These are phyloP conservation scores for Oryza meyeriana DNA, from an alignment of 176 grass and related monocot genomes.

Conservation along the genomic window DNA sequence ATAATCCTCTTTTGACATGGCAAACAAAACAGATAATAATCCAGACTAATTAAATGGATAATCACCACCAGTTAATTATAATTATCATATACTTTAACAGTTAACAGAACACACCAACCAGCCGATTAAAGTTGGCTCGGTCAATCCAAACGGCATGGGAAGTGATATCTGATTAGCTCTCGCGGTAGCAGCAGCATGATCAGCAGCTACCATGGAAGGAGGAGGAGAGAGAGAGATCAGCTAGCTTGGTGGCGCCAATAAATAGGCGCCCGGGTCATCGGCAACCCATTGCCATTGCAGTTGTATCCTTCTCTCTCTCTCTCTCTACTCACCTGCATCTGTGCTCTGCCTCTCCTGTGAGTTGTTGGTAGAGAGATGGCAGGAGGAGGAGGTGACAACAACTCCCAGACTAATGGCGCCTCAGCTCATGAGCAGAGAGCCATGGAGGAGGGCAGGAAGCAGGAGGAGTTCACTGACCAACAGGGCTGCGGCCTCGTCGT, in stretches of 20 bases:
- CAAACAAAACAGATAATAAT: too few relatives aligned
- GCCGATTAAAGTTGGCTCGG: background rate
- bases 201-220: background rate
- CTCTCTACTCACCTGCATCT: background rate
- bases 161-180: constrained; percentile 22
- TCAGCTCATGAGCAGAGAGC: constrained; percentile 32
- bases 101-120: background rate
- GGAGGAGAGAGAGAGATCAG: background rate
- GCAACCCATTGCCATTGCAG: background rate
- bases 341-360: background rate
- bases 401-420: constrained; percentile 24
- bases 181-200: background rate
- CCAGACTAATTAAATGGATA: background rate
- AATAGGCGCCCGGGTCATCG: constrained; percentile 52
- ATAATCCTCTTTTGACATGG: too few relatives aligned
- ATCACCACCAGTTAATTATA: background rate
- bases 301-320: background rate
- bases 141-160: constrained; percentile 48
- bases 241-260: constrained; percentile 19
- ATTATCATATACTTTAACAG: background rate
- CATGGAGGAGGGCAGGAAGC: constrained; percentile 55
- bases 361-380: background rate
- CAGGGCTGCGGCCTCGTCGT: constrained; percentile 24
- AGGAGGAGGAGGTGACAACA: constrained; percentile 43
- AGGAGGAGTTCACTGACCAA: constrained; percentile 19